Percentiles rank a stretch among this genome's conserved stretches.
These are phyloP conservation scores for Aureobasidium namibiae DNA, from an alignment of 2,329 filamentous ascomycete genomes.

Conservation along the genomic window DNA sequence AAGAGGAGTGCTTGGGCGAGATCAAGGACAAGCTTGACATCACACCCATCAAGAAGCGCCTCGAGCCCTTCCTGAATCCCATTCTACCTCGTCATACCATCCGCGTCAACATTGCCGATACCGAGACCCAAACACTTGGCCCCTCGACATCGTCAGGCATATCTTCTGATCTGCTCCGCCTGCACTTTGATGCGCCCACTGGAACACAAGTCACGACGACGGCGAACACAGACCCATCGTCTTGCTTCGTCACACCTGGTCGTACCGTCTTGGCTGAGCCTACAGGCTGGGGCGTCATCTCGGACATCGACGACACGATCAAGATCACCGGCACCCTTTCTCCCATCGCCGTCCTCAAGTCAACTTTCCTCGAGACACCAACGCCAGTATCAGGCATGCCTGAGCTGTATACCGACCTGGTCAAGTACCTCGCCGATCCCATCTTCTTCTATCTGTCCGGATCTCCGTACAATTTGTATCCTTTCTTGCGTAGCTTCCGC, in stretches of 20 bases:
- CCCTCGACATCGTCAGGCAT: constrained; percentile 27
- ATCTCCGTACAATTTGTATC: constrained; percentile 89
- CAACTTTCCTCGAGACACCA: constrained; percentile 74
- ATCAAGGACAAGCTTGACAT: constrained; percentile 28
- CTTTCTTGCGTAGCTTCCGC: constrained; percentile 71
- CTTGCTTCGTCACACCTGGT: constrained; percentile 2
- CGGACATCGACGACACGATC: constrained; percentile 92
- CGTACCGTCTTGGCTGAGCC: constrained; percentile 63
- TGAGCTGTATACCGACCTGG: constrained; percentile 64
- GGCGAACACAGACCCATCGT: constrained; percentile 11
- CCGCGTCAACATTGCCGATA: constrained; percentile 49
- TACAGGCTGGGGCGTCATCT: constrained; percentile 77
- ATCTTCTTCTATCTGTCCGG: constrained; percentile 92
- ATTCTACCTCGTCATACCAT: constrained; percentile 64
- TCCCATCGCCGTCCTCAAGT: constrained; percentile 68
- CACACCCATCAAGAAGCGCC: constrained; percentile 54
- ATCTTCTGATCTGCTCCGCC: constrained; percentile 22
- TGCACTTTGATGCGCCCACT: constrained; percentile 21
- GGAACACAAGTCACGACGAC: constrained; percentile 33
- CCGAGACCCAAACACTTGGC: constrained; percentile 27
- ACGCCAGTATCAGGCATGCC: constrained; percentile 72
- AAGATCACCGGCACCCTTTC: constrained; percentile 80
- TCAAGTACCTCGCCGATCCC: constrained; percentile 47
- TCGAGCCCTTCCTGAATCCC: constrained; percentile 71
- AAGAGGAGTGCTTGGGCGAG: constrained; percentile 37